Conservation (phyloP, 1,284 basidiomycete genomes). For the Phellinidium pouzarii region DNA sequence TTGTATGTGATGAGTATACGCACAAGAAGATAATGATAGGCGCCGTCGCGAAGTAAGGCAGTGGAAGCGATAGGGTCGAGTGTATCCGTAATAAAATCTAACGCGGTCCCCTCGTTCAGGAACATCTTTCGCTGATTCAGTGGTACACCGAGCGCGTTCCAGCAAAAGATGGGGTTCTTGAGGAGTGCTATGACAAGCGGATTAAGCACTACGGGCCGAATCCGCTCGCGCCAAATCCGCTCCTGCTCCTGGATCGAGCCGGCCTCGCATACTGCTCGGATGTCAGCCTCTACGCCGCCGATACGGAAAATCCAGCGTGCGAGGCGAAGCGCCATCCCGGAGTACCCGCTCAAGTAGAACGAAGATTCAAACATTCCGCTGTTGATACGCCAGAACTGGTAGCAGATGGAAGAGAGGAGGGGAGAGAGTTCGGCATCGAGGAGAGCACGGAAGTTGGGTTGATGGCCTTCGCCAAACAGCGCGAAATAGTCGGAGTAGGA, state of each 20-base stretch:
- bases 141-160: constrained; percentile 80
- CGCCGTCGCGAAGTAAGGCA: constrained; percentile 48
- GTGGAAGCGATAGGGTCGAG: constrained; percentile 55
- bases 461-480: constrained; percentile 66
- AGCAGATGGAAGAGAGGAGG: constrained; percentile 66
- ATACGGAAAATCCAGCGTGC: constrained; percentile 57
- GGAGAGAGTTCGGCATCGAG: constrained; percentile 67
- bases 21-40: constrained; percentile 66
- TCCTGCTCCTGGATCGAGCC: constrained; percentile 56
- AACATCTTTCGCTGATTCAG: constrained; percentile 70
- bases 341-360: constrained; percentile 65
- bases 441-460: constrained; percentile 55
- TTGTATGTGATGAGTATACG: no score
- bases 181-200: constrained; percentile 58
- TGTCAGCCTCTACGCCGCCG: constrained; percentile 53
- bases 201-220: constrained; percentile 65
- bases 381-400: constrained; percentile 76
- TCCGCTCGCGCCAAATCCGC: constrained; percentile 53
- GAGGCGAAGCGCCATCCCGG: constrained; percentile 64
- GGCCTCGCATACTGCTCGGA: constrained; percentile 51
- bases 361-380: constrained; percentile 53
- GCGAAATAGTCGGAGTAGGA: constrained; percentile 66
- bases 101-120: constrained; percentile 55
- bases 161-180: constrained; percentile 64
- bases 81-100: constrained; percentile 55